Evolutionary conservation across 345 rosid species (phyloP).

Genomic region (Salix brachista): DNA sequence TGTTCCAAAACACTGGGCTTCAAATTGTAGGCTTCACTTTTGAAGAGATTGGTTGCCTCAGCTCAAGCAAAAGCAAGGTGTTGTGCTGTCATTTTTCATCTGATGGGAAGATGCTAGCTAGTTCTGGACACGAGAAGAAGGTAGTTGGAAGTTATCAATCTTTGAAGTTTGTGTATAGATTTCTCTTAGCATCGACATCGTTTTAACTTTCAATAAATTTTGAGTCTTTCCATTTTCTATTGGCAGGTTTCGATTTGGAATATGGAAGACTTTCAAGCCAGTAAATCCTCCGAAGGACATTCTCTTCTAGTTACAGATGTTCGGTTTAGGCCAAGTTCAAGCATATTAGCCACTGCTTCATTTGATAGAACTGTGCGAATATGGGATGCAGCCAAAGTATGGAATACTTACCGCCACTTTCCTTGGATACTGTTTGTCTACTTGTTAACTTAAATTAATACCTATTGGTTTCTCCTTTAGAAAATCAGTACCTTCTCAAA

Average conservation of each 20-base stretch:
- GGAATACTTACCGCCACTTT: not conserved
- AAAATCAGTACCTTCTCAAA: not conserved
- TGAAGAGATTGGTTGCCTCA: slow-evolving; percentile 25
- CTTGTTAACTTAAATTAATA: not conserved
- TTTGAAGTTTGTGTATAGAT: slow-evolving; percentile 4
- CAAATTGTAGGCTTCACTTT: slow-evolving; percentile 23
- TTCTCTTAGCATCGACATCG: not conserved
- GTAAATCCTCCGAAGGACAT: slow-evolving; percentile 14
- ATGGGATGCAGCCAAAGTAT: slow-evolving; percentile 37
- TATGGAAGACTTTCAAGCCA: slow-evolving; percentile 14
- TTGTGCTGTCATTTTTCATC: slow-evolving; percentile 28
- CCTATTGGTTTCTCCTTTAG: not conserved
- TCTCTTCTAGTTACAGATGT: slow-evolving; percentile 29
- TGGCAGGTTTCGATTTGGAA: slow-evolving; percentile 32
- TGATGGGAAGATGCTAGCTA: slow-evolving; percentile 27
- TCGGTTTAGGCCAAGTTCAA: slow-evolving; percentile 31
- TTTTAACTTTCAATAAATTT: not conserved
- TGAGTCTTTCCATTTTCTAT: not conserved
- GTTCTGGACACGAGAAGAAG: slow-evolving; percentile 33
- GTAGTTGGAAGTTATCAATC: slow-evolving; percentile 7
- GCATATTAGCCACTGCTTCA: slow-evolving; percentile 32
- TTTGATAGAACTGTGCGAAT: slow-evolving; percentile 31
- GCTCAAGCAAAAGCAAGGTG: slow-evolving; percentile 22
- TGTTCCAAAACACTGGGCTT: not conserved
- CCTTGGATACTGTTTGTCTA: not conserved